A percentile compares a stretch with the other conserved stretches of the same genome.
Evolutionary conservation across 495 filamentous ascomycete genomes (phyloP).

Genomic region (Staphylotrichum tortipilum): DNA sequence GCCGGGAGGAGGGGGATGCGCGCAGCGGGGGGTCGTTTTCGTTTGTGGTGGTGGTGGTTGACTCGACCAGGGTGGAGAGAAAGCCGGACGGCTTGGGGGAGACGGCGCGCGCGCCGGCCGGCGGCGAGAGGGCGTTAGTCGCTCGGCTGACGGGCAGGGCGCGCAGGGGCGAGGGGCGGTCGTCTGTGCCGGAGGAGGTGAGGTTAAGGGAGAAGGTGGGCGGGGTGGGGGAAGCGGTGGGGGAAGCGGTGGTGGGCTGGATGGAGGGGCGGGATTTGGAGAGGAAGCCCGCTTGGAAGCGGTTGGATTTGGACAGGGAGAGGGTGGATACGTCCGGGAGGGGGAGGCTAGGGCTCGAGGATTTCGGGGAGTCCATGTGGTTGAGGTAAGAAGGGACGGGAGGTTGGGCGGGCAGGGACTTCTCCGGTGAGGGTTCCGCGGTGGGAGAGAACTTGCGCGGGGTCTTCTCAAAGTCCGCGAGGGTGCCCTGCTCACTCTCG

Average conservation of each 20-base stretch:
- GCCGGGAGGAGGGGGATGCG: conserved; percentile 5
- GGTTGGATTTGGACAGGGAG: conserved; percentile 51
- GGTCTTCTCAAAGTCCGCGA: conserved; percentile 85
- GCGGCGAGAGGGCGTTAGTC: conserved; percentile 33
- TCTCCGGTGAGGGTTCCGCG: conserved; percentile 36
- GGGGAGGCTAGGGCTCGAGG: conserved; percentile 52
- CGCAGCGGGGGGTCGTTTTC: conserved; percentile 15
- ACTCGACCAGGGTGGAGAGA: conserved; percentile 27
- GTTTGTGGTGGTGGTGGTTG: too few species aligned
- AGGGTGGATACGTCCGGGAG: conserved; percentile 34
- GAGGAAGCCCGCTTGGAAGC: conserved; percentile 88
- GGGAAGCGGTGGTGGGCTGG: conserved; percentile 39
- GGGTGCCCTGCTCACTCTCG: conserved; percentile 63
- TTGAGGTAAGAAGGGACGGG: conserved; percentile 35
- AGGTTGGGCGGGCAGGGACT: conserved; percentile 18
- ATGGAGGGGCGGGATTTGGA: conserved; percentile 57
- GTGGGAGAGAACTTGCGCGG: conserved; percentile 57
- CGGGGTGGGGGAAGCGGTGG: conserved; percentile 54
- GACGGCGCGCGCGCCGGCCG: conserved; percentile 6
- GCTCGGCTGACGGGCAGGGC: conserved; percentile 33
- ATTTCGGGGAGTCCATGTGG: conserved; percentile 35
- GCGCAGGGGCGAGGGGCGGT: conserved; percentile 49
- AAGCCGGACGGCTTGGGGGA: conserved; percentile 19
- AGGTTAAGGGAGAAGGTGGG: conserved; percentile 56
- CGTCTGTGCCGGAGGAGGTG: conserved; percentile 56